Evolutionary conservation across 148 eudicot genomes (phyloP), one percentile per base, ranked within the genome.

Genomic region (Camellia lanceoleosa): DNA sequence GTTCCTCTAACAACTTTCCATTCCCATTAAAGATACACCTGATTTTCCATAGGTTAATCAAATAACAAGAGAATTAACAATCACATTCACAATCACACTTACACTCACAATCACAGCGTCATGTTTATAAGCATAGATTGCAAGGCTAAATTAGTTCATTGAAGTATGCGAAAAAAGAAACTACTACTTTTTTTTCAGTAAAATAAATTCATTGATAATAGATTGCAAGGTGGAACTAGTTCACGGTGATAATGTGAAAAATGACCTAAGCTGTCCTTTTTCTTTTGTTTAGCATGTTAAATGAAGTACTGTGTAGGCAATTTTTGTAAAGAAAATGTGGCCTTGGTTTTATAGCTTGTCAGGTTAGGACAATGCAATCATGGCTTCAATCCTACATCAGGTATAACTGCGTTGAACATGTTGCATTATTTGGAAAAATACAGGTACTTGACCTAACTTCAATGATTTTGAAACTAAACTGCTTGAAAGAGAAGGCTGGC

Each of bases 1-100:
- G 85, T 88, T 94, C 97, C 58, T 92, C 97, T 79, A 90, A 81
- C 65, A 85, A 81, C 88, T 94, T 94, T 59, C 97, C 95, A 76
- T 94, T 92, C 55, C 98, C 98, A 83, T 93, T 95, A 83, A 95
- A 95, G 61, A 93, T 88, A 80, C 98, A 97, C 87, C 98, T 97
- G 82, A 18, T 46, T 49, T 76, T 62, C 80, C 41, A 76, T 12
- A 74, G 56, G 68, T 23, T 47, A 71, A 58, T 44, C 70, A 67
- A 72, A 64, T 44, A n/a, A 76, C 19, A 19, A 8, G 15, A 1
- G 19, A 7, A 51, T 5, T 43, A 13, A 3, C 5, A 42, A 69
- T 65, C 3, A 65, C 52, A 66, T 15, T 9, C 43, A 66, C 19
- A 68, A 42, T 14, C 19, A 68, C 4, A 41, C 30, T 38, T 18